Percentiles rank a stretch among this genome's conserved stretches.
Evolutionary conservation across 345 rosid species (phyloP).

Genomic region (Excoecaria agallocha): DNA sequence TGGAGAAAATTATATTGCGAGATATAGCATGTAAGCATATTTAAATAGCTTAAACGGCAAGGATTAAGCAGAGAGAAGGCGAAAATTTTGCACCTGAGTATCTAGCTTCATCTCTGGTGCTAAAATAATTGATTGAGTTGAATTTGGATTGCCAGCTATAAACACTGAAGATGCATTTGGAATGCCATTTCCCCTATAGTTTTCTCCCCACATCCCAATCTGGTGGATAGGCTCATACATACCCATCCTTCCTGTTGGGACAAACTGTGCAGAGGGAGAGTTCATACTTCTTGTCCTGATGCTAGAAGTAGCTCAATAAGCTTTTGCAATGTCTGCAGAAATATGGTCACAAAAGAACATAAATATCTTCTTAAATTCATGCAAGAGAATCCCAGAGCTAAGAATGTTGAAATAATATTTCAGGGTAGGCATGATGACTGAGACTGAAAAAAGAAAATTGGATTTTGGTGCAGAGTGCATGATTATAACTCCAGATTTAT

Average conservation of each 20-base stretch:
- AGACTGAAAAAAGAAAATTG: neutral
- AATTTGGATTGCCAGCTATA: slow-evolving; percentile 18
- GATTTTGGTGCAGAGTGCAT: neutral
- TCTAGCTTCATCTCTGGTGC: slow-evolving; percentile 55
- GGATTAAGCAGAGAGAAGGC: slow-evolving; percentile 14
- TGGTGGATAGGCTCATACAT: slow-evolving; percentile 71
- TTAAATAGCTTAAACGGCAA: neutral
- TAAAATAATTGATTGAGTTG: slow-evolving; percentile 28
- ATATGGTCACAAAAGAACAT: neutral
- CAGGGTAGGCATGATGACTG: neutral
- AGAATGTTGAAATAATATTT: slow-evolving; percentile 4
- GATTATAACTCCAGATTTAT: neutral
- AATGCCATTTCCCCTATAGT: slow-evolving; percentile 50
- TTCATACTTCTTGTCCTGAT: slow-evolving; percentile 57
- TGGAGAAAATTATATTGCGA: slow-evolving; percentile 31
- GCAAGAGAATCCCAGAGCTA: slow-evolving; percentile 9
- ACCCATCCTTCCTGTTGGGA: slow-evolving; percentile 62
- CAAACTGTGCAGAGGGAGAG: slow-evolving; percentile 71
- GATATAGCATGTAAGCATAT: slow-evolving; percentile 17
- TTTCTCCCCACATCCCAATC: slow-evolving; percentile 83
- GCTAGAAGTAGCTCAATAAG: slow-evolving; percentile 24
- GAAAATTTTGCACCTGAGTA: slow-evolving; percentile 50
- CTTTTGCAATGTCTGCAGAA: slow-evolving; percentile 19
- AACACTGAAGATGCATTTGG: slow-evolving; percentile 45
- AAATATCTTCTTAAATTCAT: slow-evolving; percentile 3